Conservation (phyloP, 371 early-diverging fungal species). For the Mucor indicus region DNA sequence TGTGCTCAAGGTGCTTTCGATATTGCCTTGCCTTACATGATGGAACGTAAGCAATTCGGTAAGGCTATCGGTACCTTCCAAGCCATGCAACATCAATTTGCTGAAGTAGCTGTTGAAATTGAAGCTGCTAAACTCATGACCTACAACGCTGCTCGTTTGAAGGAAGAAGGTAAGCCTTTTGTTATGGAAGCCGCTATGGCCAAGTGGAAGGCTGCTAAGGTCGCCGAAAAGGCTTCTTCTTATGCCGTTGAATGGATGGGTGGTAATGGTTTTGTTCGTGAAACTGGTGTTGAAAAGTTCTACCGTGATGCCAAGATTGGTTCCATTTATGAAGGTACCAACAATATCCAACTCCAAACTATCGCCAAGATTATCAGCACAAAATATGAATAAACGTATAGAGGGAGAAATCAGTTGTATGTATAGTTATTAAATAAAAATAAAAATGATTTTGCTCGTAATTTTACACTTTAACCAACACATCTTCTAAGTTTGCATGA, state of each 20-base stretch:
- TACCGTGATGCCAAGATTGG: slow-evolving; percentile 98
- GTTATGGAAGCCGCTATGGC: slow-evolving; percentile 98
- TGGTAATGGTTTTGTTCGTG: slow-evolving; percentile 93
- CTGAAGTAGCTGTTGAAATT: slow-evolving; percentile 92
- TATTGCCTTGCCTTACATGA: slow-evolving; percentile 86
- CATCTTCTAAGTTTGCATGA: too few relatives aligned
- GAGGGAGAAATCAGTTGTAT: too few relatives aligned
- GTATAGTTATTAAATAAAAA: slow-evolving; percentile 4
- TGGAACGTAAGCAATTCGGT: slow-evolving; percentile 95
- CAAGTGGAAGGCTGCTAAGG: slow-evolving; percentile 91
- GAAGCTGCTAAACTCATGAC: slow-evolving; percentile 95
- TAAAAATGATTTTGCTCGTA: too few relatives aligned
- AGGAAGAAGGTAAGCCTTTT: slow-evolving; percentile 89
- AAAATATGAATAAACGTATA: slow-evolving; percentile 61
- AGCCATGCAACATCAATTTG: slow-evolving; percentile 96
- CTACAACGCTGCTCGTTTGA: slow-evolving; percentile 96
- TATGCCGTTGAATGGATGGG: slow-evolving; percentile 97
- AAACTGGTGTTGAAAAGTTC: slow-evolving; percentile 83
- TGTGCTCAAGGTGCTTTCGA: slow-evolving; percentile 95
- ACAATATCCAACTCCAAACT: slow-evolving; percentile 96
- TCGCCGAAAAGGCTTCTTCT: slow-evolving; percentile 90
- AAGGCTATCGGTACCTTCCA: slow-evolving; percentile 88
- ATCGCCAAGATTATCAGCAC: slow-evolving; percentile 86
- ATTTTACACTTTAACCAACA: too few relatives aligned
- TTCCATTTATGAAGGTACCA: slow-evolving; percentile 80